Conservation (phyloP, 2,329 filamentous ascomycete genomes). For the Pseudohalonectria lignicola region DNA sequence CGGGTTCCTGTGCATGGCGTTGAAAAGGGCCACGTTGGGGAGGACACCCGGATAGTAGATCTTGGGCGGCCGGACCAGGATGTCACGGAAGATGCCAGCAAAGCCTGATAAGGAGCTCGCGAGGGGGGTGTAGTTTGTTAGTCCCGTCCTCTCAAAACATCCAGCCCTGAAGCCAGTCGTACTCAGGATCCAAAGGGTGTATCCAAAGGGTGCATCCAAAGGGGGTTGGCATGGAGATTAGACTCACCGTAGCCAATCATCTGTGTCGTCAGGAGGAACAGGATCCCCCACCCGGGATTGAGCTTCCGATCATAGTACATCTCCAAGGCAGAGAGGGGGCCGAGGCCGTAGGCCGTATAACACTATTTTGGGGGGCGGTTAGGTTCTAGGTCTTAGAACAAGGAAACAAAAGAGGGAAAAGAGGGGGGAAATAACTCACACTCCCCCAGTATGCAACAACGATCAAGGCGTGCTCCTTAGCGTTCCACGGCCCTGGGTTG, state of each 20-base stretch:
- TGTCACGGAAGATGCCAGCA: conserved; percentile 16
- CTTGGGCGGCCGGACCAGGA: conserved; percentile 17
- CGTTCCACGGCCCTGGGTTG: conserved; percentile 20
- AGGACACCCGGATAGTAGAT: conserved; percentile 18
- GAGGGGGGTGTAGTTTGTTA: too few species aligned
- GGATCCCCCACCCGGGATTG: conserved; percentile 15
- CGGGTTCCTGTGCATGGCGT: conserved; percentile 18
- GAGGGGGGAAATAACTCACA: conserved; percentile 7
- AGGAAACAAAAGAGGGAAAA: not conserved
- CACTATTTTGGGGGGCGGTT: conserved; percentile 10
- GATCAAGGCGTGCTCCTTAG: conserved; percentile 20
- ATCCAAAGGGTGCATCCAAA: too few species aligned
- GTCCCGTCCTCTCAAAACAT: too few species aligned
- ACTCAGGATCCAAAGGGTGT: too few species aligned
- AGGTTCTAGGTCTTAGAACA: not conserved
- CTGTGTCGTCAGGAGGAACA: conserved; percentile 17
- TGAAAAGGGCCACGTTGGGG: conserved; percentile 17
- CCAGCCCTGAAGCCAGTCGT: too few species aligned
- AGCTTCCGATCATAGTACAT: conserved; percentile 16
- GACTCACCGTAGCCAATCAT: conserved; percentile 16
- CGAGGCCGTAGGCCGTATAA: conserved; percentile 17
- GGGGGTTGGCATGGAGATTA: too few species aligned
- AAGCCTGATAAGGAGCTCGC: conserved; percentile 10
- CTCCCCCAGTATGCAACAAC: conserved; percentile 19
- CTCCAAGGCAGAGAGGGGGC: conserved; percentile 16